A percentile compares a stretch with the other conserved stretches of the same genome.
These are phyloP conservation scores for Penicillium soppii DNA, from an alignment of 495 filamentous ascomycete species.

Conservation along the genomic window DNA sequence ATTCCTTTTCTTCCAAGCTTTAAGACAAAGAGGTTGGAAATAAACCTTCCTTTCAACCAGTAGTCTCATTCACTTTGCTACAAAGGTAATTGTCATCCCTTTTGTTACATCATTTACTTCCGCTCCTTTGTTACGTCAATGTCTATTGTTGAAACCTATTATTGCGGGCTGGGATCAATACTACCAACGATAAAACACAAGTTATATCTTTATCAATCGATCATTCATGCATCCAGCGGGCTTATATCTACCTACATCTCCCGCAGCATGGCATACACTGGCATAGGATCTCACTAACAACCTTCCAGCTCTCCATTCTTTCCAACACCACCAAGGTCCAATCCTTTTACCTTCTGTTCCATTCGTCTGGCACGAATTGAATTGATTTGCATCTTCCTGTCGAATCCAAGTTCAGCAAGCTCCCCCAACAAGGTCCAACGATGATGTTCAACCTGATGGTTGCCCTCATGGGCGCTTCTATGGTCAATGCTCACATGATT, in stretches of 20 bases:
- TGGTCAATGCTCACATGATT: constrained; percentile 63
- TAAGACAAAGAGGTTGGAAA: background rate
- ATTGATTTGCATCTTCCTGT: constrained; percentile 17
- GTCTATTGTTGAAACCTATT: background rate
- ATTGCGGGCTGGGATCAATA: too few species aligned
- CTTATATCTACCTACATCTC: too few species aligned
- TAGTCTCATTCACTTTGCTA: constrained; percentile 12
- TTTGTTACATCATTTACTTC: constrained; percentile 10
- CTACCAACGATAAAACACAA: too few species aligned
- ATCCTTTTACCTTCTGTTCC: constrained; percentile 23
- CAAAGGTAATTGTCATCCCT: too few species aligned
- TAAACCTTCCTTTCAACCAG: background rate
- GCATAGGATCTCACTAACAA: constrained; percentile 9
- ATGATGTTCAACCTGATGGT: constrained; percentile 45
- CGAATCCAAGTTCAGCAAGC: constrained; percentile 20
- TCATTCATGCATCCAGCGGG: too few species aligned
- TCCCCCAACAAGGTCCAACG: constrained; percentile 20
- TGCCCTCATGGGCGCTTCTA: constrained; percentile 48
- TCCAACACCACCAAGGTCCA: constrained; percentile 19
- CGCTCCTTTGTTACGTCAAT: background rate
- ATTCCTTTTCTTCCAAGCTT: constrained; percentile 21
- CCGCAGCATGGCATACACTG: background rate
- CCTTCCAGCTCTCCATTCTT: constrained; percentile 9
- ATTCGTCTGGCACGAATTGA: constrained; percentile 47
- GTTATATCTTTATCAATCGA: too few species aligned